phyloP scores from a whole-genome alignment of 306 rosid species.

The Pyrus betulifolia region DNA sequence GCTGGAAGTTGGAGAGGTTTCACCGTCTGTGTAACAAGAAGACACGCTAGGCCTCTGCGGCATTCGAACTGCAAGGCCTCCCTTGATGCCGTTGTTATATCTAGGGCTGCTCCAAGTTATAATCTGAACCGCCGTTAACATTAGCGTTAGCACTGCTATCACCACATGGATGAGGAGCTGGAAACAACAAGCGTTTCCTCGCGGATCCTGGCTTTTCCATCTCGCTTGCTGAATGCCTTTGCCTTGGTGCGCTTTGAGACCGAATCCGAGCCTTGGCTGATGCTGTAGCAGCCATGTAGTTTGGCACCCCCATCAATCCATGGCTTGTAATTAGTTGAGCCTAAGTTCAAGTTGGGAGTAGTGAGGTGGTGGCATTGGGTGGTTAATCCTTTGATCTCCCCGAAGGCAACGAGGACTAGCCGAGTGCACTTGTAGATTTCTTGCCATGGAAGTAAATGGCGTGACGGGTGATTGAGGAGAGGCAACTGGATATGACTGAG shows the following conservation, averaged over 20 bases:
- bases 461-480: slow-evolving; percentile 29
- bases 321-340: background rate
- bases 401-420: slow-evolving; percentile 34
- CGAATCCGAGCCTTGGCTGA: slow-evolving; percentile 44
- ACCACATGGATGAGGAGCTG: slow-evolving; percentile 1
- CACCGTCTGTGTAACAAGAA: slow-evolving; percentile 22
- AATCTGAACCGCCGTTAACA: background rate
- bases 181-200: slow-evolving; percentile 38
- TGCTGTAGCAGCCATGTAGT: slow-evolving; percentile 51
- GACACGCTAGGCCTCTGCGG: slow-evolving; percentile 13
- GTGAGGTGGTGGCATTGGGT: background rate
- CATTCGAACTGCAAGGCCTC: background rate
- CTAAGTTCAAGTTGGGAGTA: background rate
- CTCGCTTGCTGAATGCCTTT: slow-evolving; percentile 26
- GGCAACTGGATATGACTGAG: slow-evolving; percentile 5
- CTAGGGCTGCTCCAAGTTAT: background rate
- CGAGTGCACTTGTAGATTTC: slow-evolving; percentile 22
- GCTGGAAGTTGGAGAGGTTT: slow-evolving; percentile 19
- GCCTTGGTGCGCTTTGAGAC: slow-evolving; percentile 43
- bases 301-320: slow-evolving; percentile 16
- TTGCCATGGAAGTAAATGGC: slow-evolving; percentile 27
- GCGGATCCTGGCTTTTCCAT: slow-evolving; percentile 17
- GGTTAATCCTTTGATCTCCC: background rate
- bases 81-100: background rate
- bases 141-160: background rate